Base-by-base conservation (phyloP, 2,329 filamentous ascomycete genomes). In the Pseudogymnoascus sp. region DNA sequence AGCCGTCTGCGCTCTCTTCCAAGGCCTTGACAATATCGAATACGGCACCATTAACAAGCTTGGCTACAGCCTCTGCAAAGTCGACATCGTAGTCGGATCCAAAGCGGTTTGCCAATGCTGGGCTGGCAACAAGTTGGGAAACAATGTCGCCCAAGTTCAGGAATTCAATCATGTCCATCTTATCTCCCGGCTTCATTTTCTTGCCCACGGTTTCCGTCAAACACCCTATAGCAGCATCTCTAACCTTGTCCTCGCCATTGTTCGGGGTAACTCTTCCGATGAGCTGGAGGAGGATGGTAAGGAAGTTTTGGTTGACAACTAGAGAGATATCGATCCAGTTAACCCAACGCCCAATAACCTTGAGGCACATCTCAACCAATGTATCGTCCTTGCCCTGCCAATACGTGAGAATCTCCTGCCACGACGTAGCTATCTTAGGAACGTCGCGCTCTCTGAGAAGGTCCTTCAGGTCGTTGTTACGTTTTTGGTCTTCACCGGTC, bases 301-400 rank as follows among this genome's bases (percentile, higher is more conserved):
- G 85, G 83, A 96, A 95, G 61, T 88, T 85, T 72, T 93, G 86
- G 75, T 96, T 96, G 70, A 99, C 91, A 49, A 99, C 87, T 63
- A 99, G 81, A 60, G 89, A 90, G 70, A 99, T 97, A 72, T 97
- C 95, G 71, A 96, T 96, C 95, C 95, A 99, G 82, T 92, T 96
- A 65, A 96, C 92, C 93, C 95, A 99, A 74, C 93, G 95, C 38
- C 91, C 92, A 67, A 99, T 86, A n/a, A 92, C 89, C 76, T 89
- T 91, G 61, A 99, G 81, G 69, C 90, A 93, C 82, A 96, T 87
- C 74, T 97, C 92, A 45, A 96, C 83, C 63, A 97, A 83, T 43
- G 78, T 74, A 71, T 92, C 87, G 68, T 89, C 85, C 63, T 86
- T 81, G 71, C 83, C 83, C 62, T 77, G 75, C 69, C 85, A 97